Conservation (phyloP, 2,329 filamentous ascomycete genomes). For the Xylaria sp. region DNA sequence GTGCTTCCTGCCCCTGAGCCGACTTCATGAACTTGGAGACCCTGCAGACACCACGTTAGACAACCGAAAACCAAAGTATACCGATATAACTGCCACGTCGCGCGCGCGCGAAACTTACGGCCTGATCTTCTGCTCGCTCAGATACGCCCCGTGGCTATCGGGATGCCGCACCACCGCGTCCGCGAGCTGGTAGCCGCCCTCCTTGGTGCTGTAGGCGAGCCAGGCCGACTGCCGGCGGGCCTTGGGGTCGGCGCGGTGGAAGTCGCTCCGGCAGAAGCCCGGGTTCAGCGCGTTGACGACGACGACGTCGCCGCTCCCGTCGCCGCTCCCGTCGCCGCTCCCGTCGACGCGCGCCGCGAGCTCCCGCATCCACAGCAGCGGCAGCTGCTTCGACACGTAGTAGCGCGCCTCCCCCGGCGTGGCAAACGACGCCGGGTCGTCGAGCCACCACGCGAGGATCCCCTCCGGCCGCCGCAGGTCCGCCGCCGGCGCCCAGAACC, state of each 20-base stretch:
- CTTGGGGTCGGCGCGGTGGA: slow-evolving; percentile 20
- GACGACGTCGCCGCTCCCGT: slow-evolving; percentile 2
- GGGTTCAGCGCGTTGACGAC: slow-evolving; percentile 24
- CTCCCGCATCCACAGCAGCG: slow-evolving; percentile 22
- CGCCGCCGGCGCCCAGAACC: slow-evolving; percentile 10
- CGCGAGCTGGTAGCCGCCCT: slow-evolving; percentile 19
- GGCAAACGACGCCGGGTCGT: slow-evolving; percentile 20
- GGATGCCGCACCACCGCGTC: slow-evolving; percentile 18
- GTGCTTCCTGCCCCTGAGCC: slow-evolving; percentile 7
- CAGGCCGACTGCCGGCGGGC: slow-evolving; percentile 2
- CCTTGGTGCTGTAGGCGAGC: slow-evolving; percentile 11
- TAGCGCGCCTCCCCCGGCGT: slow-evolving; percentile 18
- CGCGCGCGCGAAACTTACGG: slow-evolving; percentile 7
- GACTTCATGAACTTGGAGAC: slow-evolving; percentile 14
- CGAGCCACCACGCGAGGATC: slow-evolving; percentile 17
- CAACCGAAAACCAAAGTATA: background rate
- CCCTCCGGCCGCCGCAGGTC: slow-evolving; percentile 12
- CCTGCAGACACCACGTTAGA: slow-evolving; percentile 1
- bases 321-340: background rate
- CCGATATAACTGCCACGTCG: background rate
- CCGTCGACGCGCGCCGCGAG: slow-evolving; percentile 14
- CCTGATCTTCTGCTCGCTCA: slow-evolving; percentile 22
- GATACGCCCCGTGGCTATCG: slow-evolving; percentile 18
- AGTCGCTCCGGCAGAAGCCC: slow-evolving; percentile 20
- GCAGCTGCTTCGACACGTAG: slow-evolving; percentile 22